Evolutionary conservation across 305 asterid species (phyloP), one percentile per base, ranked within the genome.

Genomic region (Rubia tinctorum): DNA sequence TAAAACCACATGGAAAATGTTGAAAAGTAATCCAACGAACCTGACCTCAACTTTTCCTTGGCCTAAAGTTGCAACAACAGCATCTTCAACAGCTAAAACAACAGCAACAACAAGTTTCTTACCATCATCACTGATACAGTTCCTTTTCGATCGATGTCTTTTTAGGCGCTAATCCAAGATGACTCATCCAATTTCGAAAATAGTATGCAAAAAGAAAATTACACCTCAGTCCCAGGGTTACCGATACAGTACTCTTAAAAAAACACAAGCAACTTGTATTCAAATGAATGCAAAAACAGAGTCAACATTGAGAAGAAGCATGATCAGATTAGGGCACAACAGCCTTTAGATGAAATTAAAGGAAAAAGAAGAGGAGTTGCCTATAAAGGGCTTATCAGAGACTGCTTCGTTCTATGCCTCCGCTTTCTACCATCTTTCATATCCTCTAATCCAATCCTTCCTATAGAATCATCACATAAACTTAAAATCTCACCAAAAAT

Each of bases 101-200:
- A 97, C 97, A 71, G 97, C 97, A 17, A 95, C 96, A 72, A 97
- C 98, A 75, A 89, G 65, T 75, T 71, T 91, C 73, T 89, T 94
- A 69, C 90, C 87, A 73, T 90, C 97, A 47, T 86, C 93, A 74
- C 82, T 79, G 61, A 78, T 23, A 58, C 67, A 71, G 59, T 53
- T 25, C 51, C 73, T 75, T 75, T 80, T 89, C 66, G 30, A 2
- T 27, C 30, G 85, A 75, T 74, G 30, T 27, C 30, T 27, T 27
- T 27, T 27, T 27, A 27, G 30, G 30, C 30, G 2, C 30, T 27
- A 27, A 27, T 1, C 30, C 1, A 27, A 27, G 30, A 27, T 27
- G 30, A 2, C 30, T 27, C 30, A 27, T 27, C 30, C 30, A 27
- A 27, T 27, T 27, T 2, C 2, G 30, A 73, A 77, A 20, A 58